Conservation (phyloP, 305 asterid genomes). For the Striga hermonthica region DNA sequence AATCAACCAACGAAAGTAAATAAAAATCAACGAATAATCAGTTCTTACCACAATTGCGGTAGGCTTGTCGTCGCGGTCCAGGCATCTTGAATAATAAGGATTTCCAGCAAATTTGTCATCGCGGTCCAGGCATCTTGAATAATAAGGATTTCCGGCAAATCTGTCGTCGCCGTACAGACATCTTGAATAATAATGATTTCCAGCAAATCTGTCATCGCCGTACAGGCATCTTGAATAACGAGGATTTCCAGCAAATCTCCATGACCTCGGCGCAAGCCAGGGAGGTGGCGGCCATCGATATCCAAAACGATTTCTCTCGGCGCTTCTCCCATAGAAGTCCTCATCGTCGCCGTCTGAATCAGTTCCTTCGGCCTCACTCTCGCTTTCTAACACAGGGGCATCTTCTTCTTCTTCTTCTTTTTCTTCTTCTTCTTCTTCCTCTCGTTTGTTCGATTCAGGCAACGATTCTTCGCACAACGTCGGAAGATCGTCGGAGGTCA, state of each 20-base stretch:
- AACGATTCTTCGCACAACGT: background rate
- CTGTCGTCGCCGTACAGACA: too few species aligned
- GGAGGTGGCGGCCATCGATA: background rate
- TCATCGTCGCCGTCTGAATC: background rate
- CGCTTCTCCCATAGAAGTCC: background rate
- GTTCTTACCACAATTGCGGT: conserved; percentile 25
- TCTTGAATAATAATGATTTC: too few species aligned
- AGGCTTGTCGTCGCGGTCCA: conserved; percentile 23
- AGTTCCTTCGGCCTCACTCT: conserved; percentile 5
- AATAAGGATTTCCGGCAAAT: background rate
- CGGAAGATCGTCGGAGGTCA: too few species aligned
- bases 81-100: conserved; percentile 20
- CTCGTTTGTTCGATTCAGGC: conserved; percentile 25
- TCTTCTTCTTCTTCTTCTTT: too few species aligned
- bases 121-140: conserved; percentile 7
- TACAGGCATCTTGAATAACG: too few species aligned
- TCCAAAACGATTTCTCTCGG: conserved; percentile 6
- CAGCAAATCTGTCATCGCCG: too few species aligned
- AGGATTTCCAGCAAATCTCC: too few species aligned
- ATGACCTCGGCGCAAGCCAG: background rate
- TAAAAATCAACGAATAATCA: background rate
- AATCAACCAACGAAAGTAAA: background rate
- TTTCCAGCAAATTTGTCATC: background rate
- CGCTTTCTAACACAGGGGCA: conserved; percentile 30
- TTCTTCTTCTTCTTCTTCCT: conserved; percentile 27